phyloP scores from a whole-genome alignment of 192 early-diverging fungal species.

The Podila clonocystis region DNA sequence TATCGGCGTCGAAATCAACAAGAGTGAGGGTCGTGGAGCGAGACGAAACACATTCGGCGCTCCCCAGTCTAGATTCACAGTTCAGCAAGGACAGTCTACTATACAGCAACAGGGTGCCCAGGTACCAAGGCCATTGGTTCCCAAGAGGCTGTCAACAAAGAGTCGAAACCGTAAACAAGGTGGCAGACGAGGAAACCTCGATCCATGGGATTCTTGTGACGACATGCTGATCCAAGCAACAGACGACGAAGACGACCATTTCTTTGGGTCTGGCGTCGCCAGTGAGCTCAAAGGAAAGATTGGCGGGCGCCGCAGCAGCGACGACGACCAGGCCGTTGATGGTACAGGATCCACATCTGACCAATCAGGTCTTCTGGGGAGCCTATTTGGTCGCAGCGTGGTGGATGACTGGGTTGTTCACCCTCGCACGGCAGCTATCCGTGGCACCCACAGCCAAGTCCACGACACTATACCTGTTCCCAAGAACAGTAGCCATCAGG shows the following conservation, averaged over 20 bases:
- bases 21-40: not conserved
- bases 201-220: constrained; percentile 30
- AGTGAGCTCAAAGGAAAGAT: constrained; percentile 18
- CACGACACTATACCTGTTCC: constrained; percentile 21
- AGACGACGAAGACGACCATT: constrained; percentile 10
- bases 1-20: constrained; percentile 13
- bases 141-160: no score
- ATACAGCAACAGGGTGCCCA: not conserved
- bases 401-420: constrained; percentile 27
- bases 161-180: not conserved
- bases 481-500: not conserved
- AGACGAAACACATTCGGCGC: constrained; percentile 27
- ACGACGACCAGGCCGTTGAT: not conserved
- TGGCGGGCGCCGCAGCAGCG: constrained; percentile 8
- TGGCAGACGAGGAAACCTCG: not conserved
- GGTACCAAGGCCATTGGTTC: no score
- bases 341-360: not conserved
- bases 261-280: no score
- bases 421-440: constrained; percentile 31
- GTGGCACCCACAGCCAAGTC: constrained; percentile 6
- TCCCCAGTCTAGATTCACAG: no score
- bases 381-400: not conserved
- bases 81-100: no score
- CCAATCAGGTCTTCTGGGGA: not conserved
- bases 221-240: constrained; percentile 17